Evolutionary conservation across 2,329 filamentous ascomycete genomes (phyloP), one percentile per base, ranked within the genome.

Genomic region (Nothopassalora personata): DNA sequence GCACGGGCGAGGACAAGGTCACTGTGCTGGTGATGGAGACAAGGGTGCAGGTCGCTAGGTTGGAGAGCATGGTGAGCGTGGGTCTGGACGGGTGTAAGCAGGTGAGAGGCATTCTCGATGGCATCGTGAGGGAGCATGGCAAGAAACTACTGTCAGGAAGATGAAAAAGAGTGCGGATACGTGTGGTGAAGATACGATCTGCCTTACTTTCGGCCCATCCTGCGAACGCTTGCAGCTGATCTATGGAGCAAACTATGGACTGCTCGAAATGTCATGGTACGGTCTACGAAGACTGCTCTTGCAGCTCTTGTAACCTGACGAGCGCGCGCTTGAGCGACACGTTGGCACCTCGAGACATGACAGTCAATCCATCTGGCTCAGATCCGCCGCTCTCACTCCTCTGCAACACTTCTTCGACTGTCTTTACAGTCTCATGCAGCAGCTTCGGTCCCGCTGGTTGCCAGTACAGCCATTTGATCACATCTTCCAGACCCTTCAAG

Each of bases 31-130:
- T 92, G 11, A 89, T 95, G 81, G 94, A 97, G 80, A 94, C 87
- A 56, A 85, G 90, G 51, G 87, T 96, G n/a, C 89, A 95, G 74
- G 84, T 89, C 63, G 82, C 82, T 59, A 83, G 91, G 58, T 72
- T 97, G 60, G 93, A 99, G 77, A 89, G 89, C 1, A 96, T 99
- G 92, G 77, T 99, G 67, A 91, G 90, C 0, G 91, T 96, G 1
- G 93, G 89, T 0, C 86, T 97, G 52, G 92, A 97, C 72, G 94
- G 92, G 5, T 97, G 93, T 74, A 91, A 88, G 75, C 88, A 92
- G 72, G 86, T 97, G 43, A 83, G 90, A 64, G 82, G 85, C 65
- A 88, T 96, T 53, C 72, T 99, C 68, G 92, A 97, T 73, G 80
- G 81, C 6, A 87, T 95, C 13, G 86, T 97, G 49, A 85, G 87